These are phyloP conservation scores for Casuarina equisetifolia DNA, from an alignment of 306 rosid species.

Conservation along the genomic window DNA sequence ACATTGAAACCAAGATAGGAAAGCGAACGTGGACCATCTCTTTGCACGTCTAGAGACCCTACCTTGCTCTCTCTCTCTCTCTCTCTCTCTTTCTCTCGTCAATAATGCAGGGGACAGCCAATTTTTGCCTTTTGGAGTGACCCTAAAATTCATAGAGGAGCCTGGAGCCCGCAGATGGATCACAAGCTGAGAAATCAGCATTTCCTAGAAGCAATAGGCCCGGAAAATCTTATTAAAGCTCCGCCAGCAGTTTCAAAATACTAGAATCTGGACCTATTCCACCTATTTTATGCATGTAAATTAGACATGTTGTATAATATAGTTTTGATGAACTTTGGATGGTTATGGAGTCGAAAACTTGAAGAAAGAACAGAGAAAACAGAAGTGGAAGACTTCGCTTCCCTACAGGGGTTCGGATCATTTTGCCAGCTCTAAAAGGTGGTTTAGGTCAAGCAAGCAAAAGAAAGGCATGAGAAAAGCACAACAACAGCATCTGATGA, in stretches of 20 bases:
- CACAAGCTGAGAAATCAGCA: constrained; percentile 55
- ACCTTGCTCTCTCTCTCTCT: background rate
- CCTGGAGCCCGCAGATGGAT: constrained; percentile 37
- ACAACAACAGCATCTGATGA: constrained; percentile 31
- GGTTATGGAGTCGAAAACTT: constrained; percentile 1
- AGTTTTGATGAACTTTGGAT: background rate
- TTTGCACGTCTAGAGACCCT: constrained; percentile 19
- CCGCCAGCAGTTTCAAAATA: constrained; percentile 43
- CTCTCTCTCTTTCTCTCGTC: constrained; percentile 32
- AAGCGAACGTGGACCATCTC: constrained; percentile 22
- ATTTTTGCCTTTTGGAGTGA: constrained; percentile 57
- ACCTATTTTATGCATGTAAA: constrained; percentile 2
- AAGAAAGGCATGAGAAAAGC: constrained; percentile 15
- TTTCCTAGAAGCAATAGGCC: constrained; percentile 41
- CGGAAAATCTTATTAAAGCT: constrained; percentile 44
- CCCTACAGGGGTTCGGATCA: constrained; percentile 1
- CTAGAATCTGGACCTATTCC: constrained; percentile 44
- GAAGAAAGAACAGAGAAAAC: background rate
- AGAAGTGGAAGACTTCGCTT: background rate
- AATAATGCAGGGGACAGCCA: constrained; percentile 56
- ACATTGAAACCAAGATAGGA: constrained; percentile 18
- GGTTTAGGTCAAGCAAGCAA: constrained; percentile 11
- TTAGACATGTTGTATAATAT: constrained; percentile 13
- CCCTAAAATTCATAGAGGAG: constrained; percentile 38
- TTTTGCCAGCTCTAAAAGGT: background rate